A percentile compares a stretch with the other conserved stretches of the same genome.
Evolutionary conservation across 148 eudicot genomes (phyloP).

Genomic region (Fagopyrum homotropicum): DNA sequence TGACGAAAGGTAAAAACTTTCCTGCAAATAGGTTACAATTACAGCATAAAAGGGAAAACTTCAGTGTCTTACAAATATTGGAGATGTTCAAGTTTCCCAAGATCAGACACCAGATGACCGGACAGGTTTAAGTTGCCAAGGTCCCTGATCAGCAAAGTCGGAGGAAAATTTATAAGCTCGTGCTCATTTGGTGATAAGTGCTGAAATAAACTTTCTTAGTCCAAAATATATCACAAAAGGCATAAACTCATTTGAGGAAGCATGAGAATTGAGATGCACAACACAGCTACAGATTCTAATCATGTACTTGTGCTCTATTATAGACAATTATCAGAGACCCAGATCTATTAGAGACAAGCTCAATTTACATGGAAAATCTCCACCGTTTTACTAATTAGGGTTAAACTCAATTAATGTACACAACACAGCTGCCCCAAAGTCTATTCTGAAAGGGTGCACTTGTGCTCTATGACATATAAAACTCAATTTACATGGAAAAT

Average conservation of each 20-base stretch:
- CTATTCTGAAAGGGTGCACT: too few species aligned
- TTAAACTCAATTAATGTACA: too few species aligned
- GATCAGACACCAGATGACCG: conserved; percentile 84
- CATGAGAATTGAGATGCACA: not conserved
- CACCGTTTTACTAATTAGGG: too few species aligned
- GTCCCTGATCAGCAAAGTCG: conserved; percentile 47
- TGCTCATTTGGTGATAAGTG: not conserved
- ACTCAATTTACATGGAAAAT: too few species aligned
- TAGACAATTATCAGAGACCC: too few species aligned
- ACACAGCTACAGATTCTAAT: not conserved
- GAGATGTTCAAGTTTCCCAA: conserved; percentile 81
- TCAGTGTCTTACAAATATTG: conserved; percentile 67
- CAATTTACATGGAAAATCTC: too few species aligned
- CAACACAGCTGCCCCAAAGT: too few species aligned
- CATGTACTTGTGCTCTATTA: too few species aligned
- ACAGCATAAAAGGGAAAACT: not conserved
- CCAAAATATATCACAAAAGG: not conserved
- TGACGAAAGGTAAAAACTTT: not conserved
- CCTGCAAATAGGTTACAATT: not conserved
- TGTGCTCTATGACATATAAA: too few species aligned
- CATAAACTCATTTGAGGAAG: not conserved
- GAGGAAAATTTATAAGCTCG: not conserved
- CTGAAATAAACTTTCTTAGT: not conserved
- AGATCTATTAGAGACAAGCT: too few species aligned
- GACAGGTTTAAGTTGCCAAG: conserved; percentile 80